Base-by-base conservation (phyloP, 2,329 filamentous ascomycete genomes). In the Mycogone perniciosa region DNA sequence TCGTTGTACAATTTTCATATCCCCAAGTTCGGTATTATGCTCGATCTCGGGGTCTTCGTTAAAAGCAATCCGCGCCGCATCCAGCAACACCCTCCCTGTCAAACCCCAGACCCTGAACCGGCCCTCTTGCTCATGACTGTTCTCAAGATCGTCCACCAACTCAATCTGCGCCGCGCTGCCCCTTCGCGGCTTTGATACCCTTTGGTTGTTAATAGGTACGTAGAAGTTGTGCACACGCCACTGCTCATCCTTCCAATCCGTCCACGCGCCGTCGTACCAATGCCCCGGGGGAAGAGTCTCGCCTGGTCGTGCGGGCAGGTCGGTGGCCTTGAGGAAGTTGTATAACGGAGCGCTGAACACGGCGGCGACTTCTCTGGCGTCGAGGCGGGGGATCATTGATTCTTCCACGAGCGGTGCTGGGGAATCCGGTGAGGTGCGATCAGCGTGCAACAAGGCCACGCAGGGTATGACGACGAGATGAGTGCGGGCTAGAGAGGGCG, bases 191-290 rank as follows among this genome's bases (percentile, higher is more conserved):
- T 79, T 83, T 7, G 81, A 77, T 20, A 91, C 85, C 27, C 72
- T 78, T 69, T 88, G 84, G 61, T 85, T 80, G 48, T 79, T 79
- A 34, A 91, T 81, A 2, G 89, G 91, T 29, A 96, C 90, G 71
- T 88, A 87, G 71, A 96, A 97, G 69, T 92, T 91, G 69, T 96
- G 92, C 76, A 95, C 77, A 59, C 77, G 72, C 92, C 91, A 97
- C n/a, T 79, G 78, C 46, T 75, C 74, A 56, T 86, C 81, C 66
- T 93, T 83, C 84, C 85, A 96, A 56, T 82, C 75, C 48, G 84
- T 81, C 92, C 92, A 96, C 31, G 71, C 72, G 7, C 92, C 92
- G 52, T 85, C 77, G 72, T 97, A 96, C 91, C 91, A 97, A 50
- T 82, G 76, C 0, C 82, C 81, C 34, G 67, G 72, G 49, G 67